Base-by-base conservation (phyloP, 228 moss, liverwort and hornwort genomes). In the Sphagnum fallax region DNA sequence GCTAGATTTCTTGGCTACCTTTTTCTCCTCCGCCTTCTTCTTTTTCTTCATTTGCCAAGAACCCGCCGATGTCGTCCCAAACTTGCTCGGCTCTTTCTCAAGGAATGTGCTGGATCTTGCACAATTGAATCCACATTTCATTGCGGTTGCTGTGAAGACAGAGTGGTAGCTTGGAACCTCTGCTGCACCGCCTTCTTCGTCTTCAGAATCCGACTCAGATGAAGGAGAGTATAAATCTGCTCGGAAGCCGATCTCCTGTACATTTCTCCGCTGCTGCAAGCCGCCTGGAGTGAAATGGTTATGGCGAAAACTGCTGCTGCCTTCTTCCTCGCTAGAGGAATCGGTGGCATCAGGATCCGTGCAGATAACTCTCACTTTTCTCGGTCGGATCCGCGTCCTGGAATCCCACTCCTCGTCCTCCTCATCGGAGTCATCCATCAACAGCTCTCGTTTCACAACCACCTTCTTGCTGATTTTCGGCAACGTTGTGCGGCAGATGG, bases 301-400 rank as follows among this genome's bases (percentile, higher is more conserved):
- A 2, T 32, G 32, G 32, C 32, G 32, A 32, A 32, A 32, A 64
- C 71, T 69, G 1, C 71, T 15, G 52, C 32, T 88, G 4, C 77
- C 83, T 50, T 97, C 96, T 53, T 96, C 96, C 5, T 92, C 92
- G 14, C 89, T 89, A 7, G 95, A 95, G 0, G 32, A 32, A 32
- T 96, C 96, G 0, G 96, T 92, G 11, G 96, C 96, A 63, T 96
- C 96, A 0, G 96, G 96, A 74, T 96, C 96, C 0, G 96, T 96
- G 58, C 96, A 96, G 12, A 96, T 96, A 58, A 96, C 92, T 5
- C 91, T 63, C 62, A 96, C 89, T 51, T 83, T 75, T 79, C 89
- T 92, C 4, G 89, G 89, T 62, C 87, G 76, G 6, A 67, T 64
- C 70, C 8, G 65, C 74, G 32, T 32, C 32, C 32, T 32, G 32